phyloP scores from a whole-genome alignment of 164 flowering plant genomes.

The Berberis thunbergii region DNA sequence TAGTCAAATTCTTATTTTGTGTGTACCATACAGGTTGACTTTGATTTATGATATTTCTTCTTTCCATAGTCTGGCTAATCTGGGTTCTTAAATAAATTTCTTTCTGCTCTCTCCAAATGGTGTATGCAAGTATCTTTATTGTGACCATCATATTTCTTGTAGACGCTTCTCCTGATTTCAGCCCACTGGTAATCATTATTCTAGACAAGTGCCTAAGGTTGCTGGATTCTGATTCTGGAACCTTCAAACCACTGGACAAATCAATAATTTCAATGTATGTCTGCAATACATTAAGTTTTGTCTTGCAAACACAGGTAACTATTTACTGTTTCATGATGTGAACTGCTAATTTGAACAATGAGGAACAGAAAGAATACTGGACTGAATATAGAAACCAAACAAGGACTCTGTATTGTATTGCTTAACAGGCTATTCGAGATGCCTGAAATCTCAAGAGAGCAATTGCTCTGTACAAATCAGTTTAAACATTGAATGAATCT shows the following conservation, averaged over 20 bases:
- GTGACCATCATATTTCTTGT: slow-evolving; percentile 10
- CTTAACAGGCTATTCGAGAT: no score
- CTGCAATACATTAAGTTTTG: slow-evolving; percentile 53
- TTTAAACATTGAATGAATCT: no score
- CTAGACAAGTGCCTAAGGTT: slow-evolving; percentile 72
- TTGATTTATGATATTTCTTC: no score
- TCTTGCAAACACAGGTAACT: slow-evolving; percentile 83
- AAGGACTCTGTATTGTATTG: no score
- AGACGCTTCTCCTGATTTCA: slow-evolving; percentile 54
- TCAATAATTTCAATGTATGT: slow-evolving; percentile 66
- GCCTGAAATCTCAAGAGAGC: no score
- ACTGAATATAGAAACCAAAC: no score
- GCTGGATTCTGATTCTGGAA: slow-evolving; percentile 52
- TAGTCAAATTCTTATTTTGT: no score
- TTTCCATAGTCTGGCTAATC: no score
- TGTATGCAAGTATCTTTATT: slow-evolving; percentile 1
- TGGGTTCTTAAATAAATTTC: background rate
- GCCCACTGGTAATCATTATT: slow-evolving; percentile 68
- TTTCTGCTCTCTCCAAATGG: background rate
- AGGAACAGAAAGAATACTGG: no score
- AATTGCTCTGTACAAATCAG: no score
- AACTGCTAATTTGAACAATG: no score
- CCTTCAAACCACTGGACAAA: slow-evolving; percentile 47
- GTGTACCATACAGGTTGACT: no score
- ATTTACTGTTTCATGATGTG: background rate